phyloP scores from a whole-genome alignment of 257 asterid genomes.

The Salvia rosmarinus region DNA sequence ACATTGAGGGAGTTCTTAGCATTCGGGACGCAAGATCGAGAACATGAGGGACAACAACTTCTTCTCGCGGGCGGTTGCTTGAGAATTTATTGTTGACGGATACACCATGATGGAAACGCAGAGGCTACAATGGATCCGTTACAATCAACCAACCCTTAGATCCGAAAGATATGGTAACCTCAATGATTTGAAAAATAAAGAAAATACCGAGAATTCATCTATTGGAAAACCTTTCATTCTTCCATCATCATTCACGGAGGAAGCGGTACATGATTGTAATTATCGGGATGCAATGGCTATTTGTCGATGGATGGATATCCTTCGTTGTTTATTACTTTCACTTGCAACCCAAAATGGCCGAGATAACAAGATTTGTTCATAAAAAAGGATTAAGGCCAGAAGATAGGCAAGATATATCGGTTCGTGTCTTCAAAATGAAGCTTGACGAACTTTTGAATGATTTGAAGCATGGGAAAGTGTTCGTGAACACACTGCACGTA shows the following conservation, averaged over 20 bases:
- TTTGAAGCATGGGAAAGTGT: background rate
- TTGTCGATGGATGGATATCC: no score
- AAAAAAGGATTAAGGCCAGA: no score
- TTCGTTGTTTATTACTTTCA: no score
- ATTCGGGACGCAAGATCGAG: background rate
- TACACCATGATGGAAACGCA: background rate
- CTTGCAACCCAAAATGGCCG: background rate
- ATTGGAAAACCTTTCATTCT: background rate
- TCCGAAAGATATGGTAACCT: background rate
- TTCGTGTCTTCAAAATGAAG: background rate
- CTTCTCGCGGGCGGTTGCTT: background rate
- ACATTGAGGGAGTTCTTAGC: no score
- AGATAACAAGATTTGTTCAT: no score
- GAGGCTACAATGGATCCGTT: background rate
- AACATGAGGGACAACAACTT: background rate
- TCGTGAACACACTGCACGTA: background rate
- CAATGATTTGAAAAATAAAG: no score
- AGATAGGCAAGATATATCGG: background rate
- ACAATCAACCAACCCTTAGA: background rate
- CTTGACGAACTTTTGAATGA: background rate
- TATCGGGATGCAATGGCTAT: no score
- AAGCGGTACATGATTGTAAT: no score
- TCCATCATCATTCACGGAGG: background rate
- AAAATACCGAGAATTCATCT: no score
- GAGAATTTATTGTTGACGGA: background rate